These are phyloP conservation scores for Aspergillus thermomutatus DNA, from an alignment of 2,329 filamentous ascomycete species.

Conservation along the genomic window DNA sequence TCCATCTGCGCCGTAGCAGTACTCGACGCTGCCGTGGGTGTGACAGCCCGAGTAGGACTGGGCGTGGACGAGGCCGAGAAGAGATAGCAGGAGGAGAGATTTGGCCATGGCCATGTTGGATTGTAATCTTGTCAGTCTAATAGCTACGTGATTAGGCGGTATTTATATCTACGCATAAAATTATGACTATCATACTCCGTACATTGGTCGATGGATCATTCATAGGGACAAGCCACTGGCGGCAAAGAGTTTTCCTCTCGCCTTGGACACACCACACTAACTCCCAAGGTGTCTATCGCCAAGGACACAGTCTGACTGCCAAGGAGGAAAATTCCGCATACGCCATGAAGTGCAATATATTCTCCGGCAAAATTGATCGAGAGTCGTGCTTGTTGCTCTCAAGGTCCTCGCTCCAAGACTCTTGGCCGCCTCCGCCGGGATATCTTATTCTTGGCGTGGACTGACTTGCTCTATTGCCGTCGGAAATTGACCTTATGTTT, in stretches of 20 bases:
- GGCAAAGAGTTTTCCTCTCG: not conserved
- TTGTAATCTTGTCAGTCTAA: not conserved
- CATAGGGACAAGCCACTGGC: not conserved
- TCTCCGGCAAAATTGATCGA: not conserved
- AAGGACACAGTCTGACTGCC: constrained; percentile 9
- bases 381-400: not conserved
- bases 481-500: not conserved
- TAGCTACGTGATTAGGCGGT: not conserved
- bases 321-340: not conserved
- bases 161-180: not conserved
- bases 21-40: constrained; percentile 28
- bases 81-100: not conserved
- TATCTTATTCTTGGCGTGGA: not conserved
- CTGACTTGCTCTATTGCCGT: no score
- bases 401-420: not conserved
- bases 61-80: constrained; percentile 5
- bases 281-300: constrained; percentile 21
- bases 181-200: no score
- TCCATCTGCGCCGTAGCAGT: constrained; percentile 29
- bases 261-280: constrained; percentile 7
- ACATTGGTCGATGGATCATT: not conserved
- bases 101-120: not conserved
- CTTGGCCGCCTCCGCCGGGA: not conserved
- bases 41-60: constrained; percentile 27
- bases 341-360: not conserved